These are phyloP conservation scores for Yarrowia deformans DNA, from an alignment of 805 yeast species.

Conservation along the genomic window DNA sequence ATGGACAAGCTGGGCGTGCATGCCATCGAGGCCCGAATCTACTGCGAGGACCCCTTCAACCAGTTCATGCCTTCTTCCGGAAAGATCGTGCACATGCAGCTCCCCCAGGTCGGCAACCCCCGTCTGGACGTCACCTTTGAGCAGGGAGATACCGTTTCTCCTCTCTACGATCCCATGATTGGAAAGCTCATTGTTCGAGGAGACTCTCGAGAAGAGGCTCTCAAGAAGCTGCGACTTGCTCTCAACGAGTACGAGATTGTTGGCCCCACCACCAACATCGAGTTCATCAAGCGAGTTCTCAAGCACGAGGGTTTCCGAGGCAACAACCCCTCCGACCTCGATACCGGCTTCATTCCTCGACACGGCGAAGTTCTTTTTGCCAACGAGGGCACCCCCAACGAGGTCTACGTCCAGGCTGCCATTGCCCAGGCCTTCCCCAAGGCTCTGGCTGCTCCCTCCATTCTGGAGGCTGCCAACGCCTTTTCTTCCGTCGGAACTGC, in stretches of 20 bases:
- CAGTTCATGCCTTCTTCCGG: conserved; percentile 48
- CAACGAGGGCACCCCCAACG: conserved; percentile 40
- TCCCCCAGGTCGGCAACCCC: conserved; percentile 46
- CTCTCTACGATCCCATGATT: conserved; percentile 50
- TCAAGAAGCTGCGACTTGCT: conserved; percentile 46
- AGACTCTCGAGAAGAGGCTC: conserved; percentile 46
- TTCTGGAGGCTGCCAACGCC: conserved; percentile 27
- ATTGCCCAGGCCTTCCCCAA: conserved; percentile 43
- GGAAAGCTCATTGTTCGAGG: conserved; percentile 50
- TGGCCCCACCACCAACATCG: conserved; percentile 50
- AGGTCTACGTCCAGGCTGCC: conserved; percentile 49
- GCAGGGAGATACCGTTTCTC: conserved; percentile 46
- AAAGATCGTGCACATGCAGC: conserved; percentile 46
- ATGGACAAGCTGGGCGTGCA: conserved; percentile 44
- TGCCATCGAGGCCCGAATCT: conserved; percentile 49
- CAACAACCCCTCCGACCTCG: conserved; percentile 47
- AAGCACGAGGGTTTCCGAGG: conserved; percentile 46
- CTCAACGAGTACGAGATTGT: conserved; percentile 48
- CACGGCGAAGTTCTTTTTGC: conserved; percentile 44
- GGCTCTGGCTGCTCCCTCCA: conserved; percentile 33
- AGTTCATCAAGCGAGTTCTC: conserved; percentile 48
- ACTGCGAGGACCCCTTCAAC: conserved; percentile 50
- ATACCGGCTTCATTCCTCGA: conserved; percentile 49
- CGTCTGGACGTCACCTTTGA: conserved; percentile 48
- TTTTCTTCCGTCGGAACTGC: conserved; percentile 41